Conservation (phyloP, 2,329 filamentous ascomycete genomes). For the Aspergillus neoniger region DNA sequence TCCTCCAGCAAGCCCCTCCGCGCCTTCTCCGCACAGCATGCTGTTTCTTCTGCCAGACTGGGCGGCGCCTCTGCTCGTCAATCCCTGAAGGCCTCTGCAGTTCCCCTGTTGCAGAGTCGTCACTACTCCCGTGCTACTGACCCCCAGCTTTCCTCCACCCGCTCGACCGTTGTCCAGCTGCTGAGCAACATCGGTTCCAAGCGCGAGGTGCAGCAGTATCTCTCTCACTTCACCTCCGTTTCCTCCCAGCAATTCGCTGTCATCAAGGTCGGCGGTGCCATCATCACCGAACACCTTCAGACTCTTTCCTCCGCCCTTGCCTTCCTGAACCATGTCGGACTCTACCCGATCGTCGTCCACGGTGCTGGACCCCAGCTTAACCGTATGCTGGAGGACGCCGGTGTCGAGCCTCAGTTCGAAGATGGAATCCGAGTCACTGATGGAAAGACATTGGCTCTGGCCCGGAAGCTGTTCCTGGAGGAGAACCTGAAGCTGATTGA, state of each 20-base stretch:
- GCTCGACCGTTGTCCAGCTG: constrained; percentile 82
- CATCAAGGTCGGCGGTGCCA: constrained; percentile 96
- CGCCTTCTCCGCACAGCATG: constrained; percentile 42
- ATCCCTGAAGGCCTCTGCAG: constrained; percentile 30
- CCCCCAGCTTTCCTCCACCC: constrained; percentile 61
- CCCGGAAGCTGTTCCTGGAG: constrained; percentile 87
- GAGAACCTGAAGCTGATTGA: constrained; percentile 93
- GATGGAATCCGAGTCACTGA: constrained; percentile 96
- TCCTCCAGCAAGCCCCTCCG: constrained; percentile 42
- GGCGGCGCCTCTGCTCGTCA: constrained; percentile 26
- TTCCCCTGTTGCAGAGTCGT: constrained; percentile 38
- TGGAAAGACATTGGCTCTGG: constrained; percentile 88
- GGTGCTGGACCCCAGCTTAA: constrained; percentile 95
- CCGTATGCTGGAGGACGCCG: constrained; percentile 82
- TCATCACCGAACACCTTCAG: constrained; percentile 90
- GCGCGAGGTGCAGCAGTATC: constrained; percentile 94
- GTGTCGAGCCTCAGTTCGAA: constrained; percentile 92
- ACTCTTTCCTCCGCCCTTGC: constrained; percentile 85
- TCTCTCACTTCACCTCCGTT: constrained; percentile 95
- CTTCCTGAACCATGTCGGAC: constrained; percentile 90
- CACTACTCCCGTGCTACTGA: constrained; percentile 50
- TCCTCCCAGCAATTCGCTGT: constrained; percentile 97
- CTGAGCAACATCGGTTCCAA: constrained; percentile 95
- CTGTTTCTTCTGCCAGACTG: constrained; percentile 33
- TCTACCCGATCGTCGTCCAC: constrained; percentile 94